Conservation (phyloP, 352 stramenopile species). For the Globisporangium spinosum region DNA sequence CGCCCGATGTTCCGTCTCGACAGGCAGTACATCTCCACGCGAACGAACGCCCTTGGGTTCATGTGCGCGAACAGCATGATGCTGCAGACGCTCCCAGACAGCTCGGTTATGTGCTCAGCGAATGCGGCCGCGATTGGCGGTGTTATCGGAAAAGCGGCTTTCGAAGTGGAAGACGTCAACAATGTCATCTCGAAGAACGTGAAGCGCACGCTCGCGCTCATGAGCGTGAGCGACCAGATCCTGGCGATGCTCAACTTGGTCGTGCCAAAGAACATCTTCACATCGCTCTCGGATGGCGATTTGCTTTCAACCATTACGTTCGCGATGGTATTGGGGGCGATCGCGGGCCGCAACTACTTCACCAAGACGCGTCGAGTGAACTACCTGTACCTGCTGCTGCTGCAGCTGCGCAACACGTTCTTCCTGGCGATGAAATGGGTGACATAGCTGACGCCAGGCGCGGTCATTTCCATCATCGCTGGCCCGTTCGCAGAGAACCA, state of each 20-base stretch:
- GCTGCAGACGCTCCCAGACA: conserved; percentile 19
- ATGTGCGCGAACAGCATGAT: conserved; percentile 44
- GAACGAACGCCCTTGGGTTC: conserved; percentile 39
- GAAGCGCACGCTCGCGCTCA: conserved; percentile 30
- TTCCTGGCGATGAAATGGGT: conserved; percentile 70
- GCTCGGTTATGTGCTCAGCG: conserved; percentile 19
- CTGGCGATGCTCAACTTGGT: conserved; percentile 53
- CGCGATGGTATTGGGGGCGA: conserved; percentile 56
- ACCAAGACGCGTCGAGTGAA: conserved; percentile 55
- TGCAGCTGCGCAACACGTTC: conserved; percentile 71
- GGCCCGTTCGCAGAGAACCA: conserved; percentile 60
- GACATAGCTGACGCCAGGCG: conserved; percentile 59
- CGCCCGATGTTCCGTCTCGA: conserved; percentile 47
- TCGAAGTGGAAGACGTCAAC: conserved; percentile 48
- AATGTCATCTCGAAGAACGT: conserved; percentile 45
- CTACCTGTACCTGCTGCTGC: conserved; percentile 59
- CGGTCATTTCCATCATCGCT: conserved; percentile 62
- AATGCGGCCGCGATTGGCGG: conserved; percentile 22
- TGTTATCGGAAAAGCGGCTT: conserved; percentile 23
- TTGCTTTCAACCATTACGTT: conserved; percentile 68
- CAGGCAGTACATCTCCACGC: conserved; percentile 13
- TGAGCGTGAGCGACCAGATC: conserved; percentile 60
- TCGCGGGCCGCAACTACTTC: conserved; percentile 56
- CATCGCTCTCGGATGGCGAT: conserved; percentile 40
- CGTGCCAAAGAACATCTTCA: conserved; percentile 66